These are phyloP conservation scores for Oxytropis ochrocephala DNA, from an alignment of 306 rosid species.

Conservation along the genomic window DNA sequence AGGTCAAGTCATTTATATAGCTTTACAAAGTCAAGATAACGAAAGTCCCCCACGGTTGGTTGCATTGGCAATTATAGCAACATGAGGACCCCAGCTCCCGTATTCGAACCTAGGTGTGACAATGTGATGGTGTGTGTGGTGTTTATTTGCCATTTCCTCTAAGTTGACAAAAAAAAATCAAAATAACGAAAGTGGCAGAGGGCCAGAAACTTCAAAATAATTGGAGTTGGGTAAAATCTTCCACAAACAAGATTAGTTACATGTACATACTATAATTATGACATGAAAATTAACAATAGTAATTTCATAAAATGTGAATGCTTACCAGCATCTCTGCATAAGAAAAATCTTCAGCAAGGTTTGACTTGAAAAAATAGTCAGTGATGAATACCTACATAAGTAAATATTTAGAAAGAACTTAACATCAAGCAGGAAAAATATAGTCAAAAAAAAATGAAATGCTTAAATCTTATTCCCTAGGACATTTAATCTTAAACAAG, in stretches of 20 bases:
- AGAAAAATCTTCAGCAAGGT: constrained; percentile 67
- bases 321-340: constrained; percentile 73
- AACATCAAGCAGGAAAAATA: neutral
- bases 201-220: neutral
- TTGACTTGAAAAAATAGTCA: constrained; percentile 84
- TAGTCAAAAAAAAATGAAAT: neutral
- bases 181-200: neutral
- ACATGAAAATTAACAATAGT: neutral
- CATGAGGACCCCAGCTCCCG: too few relatives aligned
- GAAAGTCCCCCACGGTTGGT: too few relatives aligned
- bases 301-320: neutral
- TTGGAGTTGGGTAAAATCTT: neutral
- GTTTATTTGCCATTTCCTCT: too few relatives aligned
- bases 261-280: neutral
- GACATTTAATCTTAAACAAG: neutral
- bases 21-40: neutral
- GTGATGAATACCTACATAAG: constrained; percentile 61
- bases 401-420: constrained; percentile 19
- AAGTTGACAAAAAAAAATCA: too few relatives aligned
- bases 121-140: too few relatives aligned
- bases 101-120: too few relatives aligned
- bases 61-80: too few relatives aligned
- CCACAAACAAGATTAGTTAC: neutral
- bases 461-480: constrained; percentile 9
- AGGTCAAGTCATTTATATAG: neutral